phyloP scores from a whole-genome alignment of 148 eudicot species.

The Rhododendron molle region DNA sequence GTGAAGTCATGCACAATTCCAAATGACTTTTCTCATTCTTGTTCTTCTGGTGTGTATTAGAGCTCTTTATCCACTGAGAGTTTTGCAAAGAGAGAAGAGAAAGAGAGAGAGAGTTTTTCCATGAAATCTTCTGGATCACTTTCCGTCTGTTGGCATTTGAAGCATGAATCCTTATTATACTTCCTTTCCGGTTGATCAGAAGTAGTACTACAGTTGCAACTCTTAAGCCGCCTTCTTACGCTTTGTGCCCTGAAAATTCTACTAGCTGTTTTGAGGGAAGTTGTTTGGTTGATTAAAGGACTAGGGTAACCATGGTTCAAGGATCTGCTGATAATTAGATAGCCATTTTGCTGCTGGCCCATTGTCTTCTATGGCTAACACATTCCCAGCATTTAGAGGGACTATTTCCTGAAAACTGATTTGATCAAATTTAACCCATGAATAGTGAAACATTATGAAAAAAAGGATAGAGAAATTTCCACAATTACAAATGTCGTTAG shows the following conservation, averaged over 20 bases:
- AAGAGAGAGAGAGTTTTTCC: too few relatives aligned
- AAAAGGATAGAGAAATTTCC: not conserved
- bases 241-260: constrained; percentile 49
- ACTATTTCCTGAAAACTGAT: constrained; percentile 76
- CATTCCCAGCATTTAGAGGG: constrained; percentile 76
- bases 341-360: constrained; percentile 74
- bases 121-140: constrained; percentile 25
- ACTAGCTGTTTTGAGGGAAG: constrained; percentile 54
- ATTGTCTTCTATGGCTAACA: constrained; percentile 63
- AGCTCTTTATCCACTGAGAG: too few relatives aligned
- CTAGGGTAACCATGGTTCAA: constrained; percentile 23
- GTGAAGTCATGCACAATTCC: too few relatives aligned
- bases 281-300: not conserved
- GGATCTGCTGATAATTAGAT: constrained; percentile 46
- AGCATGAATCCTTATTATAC: constrained; percentile 46
- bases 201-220: constrained; percentile 47
- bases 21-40: too few relatives aligned
- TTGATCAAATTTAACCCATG: not conserved
- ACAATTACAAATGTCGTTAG: not conserved
- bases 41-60: too few relatives aligned
- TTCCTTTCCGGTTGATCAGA: constrained; percentile 37
- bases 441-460: not conserved
- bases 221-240: constrained; percentile 41
- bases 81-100: too few relatives aligned
- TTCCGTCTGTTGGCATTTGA: constrained; percentile 36